phyloP scores from a whole-genome alignment of 441 rosid genomes.

The Erysimum cheiri region DNA sequence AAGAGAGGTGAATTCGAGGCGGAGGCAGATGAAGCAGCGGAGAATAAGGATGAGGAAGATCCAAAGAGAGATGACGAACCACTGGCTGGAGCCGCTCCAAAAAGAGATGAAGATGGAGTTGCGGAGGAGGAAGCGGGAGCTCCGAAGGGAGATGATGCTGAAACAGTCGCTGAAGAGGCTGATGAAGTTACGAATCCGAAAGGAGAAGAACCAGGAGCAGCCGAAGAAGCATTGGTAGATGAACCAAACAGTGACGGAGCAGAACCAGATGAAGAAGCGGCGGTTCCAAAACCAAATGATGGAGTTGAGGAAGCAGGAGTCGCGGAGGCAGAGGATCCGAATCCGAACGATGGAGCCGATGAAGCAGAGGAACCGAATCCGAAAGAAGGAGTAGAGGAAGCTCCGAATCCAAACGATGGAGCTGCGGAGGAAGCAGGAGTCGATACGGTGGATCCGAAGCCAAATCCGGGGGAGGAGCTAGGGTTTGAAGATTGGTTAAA shows the following conservation, averaged over 20 bases:
- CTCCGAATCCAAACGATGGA: slow-evolving; percentile 47
- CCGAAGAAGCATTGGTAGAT: slow-evolving; percentile 38
- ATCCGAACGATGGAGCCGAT: slow-evolving; percentile 36
- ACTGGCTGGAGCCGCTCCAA: slow-evolving; percentile 43
- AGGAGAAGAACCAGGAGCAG: slow-evolving; percentile 44
- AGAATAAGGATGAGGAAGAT: slow-evolving; percentile 31
- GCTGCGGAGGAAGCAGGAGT: slow-evolving; percentile 41
- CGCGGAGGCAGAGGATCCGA: slow-evolving; percentile 36
- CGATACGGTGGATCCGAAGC: slow-evolving; percentile 45
- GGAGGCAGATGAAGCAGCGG: slow-evolving; percentile 25
- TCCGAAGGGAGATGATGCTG: slow-evolving; percentile 42
- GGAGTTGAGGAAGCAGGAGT: slow-evolving; percentile 38
- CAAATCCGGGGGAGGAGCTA: slow-evolving; percentile 45
- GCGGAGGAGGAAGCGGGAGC: slow-evolving; percentile 32
- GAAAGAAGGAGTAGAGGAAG: slow-evolving; percentile 16
- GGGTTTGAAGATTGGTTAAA: slow-evolving; percentile 44
- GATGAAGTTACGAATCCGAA: slow-evolving; percentile 43
- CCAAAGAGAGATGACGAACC: slow-evolving; percentile 46
- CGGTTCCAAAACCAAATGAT: slow-evolving; percentile 38
- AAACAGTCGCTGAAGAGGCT: slow-evolving; percentile 34
- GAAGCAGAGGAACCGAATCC: slow-evolving; percentile 41
- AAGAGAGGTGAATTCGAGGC: slow-evolving; percentile 39
- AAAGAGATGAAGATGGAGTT: slow-evolving; percentile 35
- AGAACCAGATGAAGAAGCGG: slow-evolving; percentile 32
- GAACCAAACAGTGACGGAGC: slow-evolving; percentile 43